phyloP scores from a whole-genome alignment of 208 protist genomes.

The Herpetomonas tarakana region DNA sequence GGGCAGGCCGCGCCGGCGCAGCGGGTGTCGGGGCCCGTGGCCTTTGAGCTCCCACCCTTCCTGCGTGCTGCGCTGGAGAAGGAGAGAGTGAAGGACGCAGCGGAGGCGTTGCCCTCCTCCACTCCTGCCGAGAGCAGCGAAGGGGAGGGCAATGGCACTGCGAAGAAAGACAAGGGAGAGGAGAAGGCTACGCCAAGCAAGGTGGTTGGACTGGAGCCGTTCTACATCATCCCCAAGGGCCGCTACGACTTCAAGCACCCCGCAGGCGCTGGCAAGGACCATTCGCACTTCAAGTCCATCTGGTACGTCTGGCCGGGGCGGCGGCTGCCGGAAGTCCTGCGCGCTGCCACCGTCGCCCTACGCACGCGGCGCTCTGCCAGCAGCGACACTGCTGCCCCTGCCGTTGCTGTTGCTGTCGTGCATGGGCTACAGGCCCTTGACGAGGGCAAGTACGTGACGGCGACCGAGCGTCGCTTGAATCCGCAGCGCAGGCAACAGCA shows the following conservation, averaged over 20 bases:
- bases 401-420: constrained; percentile 21
- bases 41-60: constrained; percentile 31
- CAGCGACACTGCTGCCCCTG: background rate
- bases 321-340: constrained; percentile 45
- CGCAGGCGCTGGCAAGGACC: constrained; percentile 42
- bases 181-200: background rate
- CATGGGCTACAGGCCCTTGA: constrained; percentile 44
- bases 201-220: constrained; percentile 32
- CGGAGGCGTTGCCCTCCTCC: background rate
- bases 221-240: constrained; percentile 51
- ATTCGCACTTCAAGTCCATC: constrained; percentile 78
- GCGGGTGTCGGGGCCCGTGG: constrained; percentile 4
- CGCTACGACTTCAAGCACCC: constrained; percentile 72
- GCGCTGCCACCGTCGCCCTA: constrained; percentile 31
- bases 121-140: background rate
- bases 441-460: constrained; percentile 29
- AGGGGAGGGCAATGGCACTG: background rate
- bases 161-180: background rate
- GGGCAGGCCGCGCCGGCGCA: constrained; percentile 1
- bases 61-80: constrained; percentile 4
- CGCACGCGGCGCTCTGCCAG: background rate
- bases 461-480: constrained; percentile 21
- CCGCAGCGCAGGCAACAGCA: constrained; percentile 28
- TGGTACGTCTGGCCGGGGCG: constrained; percentile 68
- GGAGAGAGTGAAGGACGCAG: background rate